Percentiles rank a stretch among this genome's conserved stretches.
Evolutionary conservation across 169 alveolate genomes (phyloP).

Genomic region (Plasmodium sp.): DNA sequence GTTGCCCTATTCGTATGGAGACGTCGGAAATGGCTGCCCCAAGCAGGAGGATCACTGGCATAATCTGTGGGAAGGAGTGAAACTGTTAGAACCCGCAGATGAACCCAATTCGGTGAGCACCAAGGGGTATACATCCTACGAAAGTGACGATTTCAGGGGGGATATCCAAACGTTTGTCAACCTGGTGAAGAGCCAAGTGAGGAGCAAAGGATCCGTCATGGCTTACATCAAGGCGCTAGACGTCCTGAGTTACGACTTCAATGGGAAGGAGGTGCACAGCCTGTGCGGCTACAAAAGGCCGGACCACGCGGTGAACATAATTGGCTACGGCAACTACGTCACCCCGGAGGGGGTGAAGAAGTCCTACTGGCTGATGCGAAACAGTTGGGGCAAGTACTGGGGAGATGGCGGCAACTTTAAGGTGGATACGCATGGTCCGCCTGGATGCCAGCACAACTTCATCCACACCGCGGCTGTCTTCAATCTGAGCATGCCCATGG

Average conservation of each 20-base stretch:
- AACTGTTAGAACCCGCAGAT: not conserved
- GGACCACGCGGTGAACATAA: slow-evolving; percentile 48
- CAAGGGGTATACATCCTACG: slow-evolving; percentile 3
- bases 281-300: slow-evolving; percentile 31
- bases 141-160: not conserved
- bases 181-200: slow-evolving; percentile 20
- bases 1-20: not conserved
- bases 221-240: slow-evolving; percentile 11
- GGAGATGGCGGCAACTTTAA: slow-evolving; percentile 16
- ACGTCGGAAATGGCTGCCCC: slow-evolving; percentile 4
- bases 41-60: not conserved
- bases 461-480: slow-evolving; percentile 14
- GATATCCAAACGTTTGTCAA: slow-evolving; percentile 11
- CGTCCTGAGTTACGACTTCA: slow-evolving; percentile 26
- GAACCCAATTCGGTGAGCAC: not conserved
- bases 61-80: not conserved
- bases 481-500: not conserved
- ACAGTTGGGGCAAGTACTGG: slow-evolving; percentile 59
- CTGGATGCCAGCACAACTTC: not conserved
- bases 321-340: slow-evolving; percentile 69
- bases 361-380: not conserved
- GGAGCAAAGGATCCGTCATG: slow-evolving; percentile 46
- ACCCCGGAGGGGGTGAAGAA: not conserved
- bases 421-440: slow-evolving; percentile 29
- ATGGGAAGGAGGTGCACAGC: slow-evolving; percentile 52